These are phyloP conservation scores for Fraxinus pennsylvanica DNA, from an alignment of 257 asterid genomes.

Conservation along the genomic window DNA sequence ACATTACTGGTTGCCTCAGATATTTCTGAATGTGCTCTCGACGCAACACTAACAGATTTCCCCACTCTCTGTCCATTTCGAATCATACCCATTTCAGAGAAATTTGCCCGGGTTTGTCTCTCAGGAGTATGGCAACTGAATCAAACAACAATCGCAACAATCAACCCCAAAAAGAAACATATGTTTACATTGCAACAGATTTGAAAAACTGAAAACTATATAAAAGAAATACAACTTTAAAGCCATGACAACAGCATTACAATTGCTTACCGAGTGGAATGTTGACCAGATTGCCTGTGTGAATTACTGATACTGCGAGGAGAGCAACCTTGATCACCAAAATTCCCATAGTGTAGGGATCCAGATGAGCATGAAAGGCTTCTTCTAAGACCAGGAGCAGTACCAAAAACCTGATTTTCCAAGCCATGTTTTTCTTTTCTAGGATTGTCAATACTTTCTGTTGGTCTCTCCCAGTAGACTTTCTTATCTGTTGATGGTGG, in stretches of 20 bases:
- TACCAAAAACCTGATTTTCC: slow-evolving; percentile 40
- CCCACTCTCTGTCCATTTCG: slow-evolving; percentile 42
- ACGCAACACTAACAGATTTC: slow-evolving; percentile 39
- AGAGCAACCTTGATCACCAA: slow-evolving; percentile 52
- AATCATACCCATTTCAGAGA: slow-evolving; percentile 39
- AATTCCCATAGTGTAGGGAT: slow-evolving; percentile 43
- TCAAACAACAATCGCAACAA: slow-evolving; percentile 15
- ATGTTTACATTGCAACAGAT: too few species aligned
- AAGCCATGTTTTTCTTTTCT: slow-evolving; percentile 45
- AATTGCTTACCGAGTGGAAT: slow-evolving; percentile 55
- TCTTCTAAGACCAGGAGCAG: slow-evolving; percentile 71
- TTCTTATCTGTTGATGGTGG: slow-evolving; percentile 68
- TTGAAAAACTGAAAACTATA: too few species aligned
- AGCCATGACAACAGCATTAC: slow-evolving; percentile 10
- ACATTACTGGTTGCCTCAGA: slow-evolving; percentile 81
- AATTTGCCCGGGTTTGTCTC: slow-evolving; percentile 51
- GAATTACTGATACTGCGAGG: slow-evolving; percentile 52
- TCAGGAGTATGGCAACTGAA: slow-evolving; percentile 74
- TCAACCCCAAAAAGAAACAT: background rate
- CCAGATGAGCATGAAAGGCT: slow-evolving; percentile 87
- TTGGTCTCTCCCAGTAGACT: slow-evolving; percentile 54
- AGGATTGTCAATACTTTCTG: slow-evolving; percentile 44
- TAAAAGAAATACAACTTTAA: background rate
- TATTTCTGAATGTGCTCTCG: slow-evolving; percentile 53
- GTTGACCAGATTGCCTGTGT: slow-evolving; percentile 50